phyloP scores from a whole-genome alignment of 2,329 filamentous ascomycete genomes.

The Fusarium sp. region DNA sequence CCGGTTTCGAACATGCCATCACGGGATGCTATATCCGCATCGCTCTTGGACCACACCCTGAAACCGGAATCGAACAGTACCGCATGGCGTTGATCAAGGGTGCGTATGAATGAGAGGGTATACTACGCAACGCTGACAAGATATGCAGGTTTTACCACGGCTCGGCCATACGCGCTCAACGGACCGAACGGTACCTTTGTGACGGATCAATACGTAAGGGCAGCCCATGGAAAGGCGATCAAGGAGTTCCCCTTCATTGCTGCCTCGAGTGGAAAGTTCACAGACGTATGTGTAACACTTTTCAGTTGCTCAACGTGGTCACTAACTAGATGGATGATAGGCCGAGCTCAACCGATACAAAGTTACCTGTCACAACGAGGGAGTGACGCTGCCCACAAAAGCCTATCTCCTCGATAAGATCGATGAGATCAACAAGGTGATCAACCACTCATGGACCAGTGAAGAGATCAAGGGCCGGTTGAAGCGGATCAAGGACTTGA shows the following conservation, averaged over 20 bases:
- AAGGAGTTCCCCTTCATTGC: conserved; percentile 91
- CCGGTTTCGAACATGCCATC: conserved; percentile 85
- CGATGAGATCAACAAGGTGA: conserved; percentile 80
- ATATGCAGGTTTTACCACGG: conserved; percentile 75
- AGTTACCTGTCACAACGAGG: conserved; percentile 77
- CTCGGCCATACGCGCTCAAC: conserved; percentile 85
- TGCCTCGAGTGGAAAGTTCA: conserved; percentile 86
- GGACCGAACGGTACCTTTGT: conserved; percentile 81
- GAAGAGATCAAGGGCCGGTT: conserved; percentile 85
- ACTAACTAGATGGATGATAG: conserved; percentile 54
- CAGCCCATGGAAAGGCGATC: conserved; percentile 84
- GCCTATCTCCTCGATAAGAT: conserved; percentile 76
- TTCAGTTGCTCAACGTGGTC: background rate
- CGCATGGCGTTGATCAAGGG: conserved; percentile 90
- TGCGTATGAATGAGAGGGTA: conserved; percentile 49
- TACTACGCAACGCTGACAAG: conserved; percentile 31
- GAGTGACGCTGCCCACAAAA: conserved; percentile 78
- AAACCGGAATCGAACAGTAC: conserved; percentile 81
- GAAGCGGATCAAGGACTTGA: conserved; percentile 73
- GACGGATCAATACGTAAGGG: conserved; percentile 85
- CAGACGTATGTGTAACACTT: conserved; percentile 69
- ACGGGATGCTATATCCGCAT: conserved; percentile 87
- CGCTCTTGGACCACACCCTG: conserved; percentile 80
- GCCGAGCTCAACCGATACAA: conserved; percentile 85
- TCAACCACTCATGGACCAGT: conserved; percentile 85